phyloP scores from a whole-genome alignment of 202 grass and related monocot species.

The Bolboschoenoplectus hybrid region DNA sequence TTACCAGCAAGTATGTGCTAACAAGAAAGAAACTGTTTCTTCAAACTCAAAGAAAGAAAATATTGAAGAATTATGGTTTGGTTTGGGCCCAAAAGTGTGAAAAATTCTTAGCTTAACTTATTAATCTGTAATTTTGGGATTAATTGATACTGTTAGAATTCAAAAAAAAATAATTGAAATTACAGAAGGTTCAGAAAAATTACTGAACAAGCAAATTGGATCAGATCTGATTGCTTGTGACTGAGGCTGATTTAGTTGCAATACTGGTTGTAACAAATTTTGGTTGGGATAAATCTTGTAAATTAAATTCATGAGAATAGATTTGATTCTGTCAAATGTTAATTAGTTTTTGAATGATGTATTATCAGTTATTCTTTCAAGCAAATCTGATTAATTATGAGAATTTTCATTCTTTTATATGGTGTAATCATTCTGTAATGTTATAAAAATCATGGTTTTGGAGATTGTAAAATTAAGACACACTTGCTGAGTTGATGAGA shows the following conservation, averaged over 20 bases:
- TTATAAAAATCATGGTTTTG: not conserved
- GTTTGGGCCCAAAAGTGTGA: constrained; percentile 7
- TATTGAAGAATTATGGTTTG: constrained; percentile 29
- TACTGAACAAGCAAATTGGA: not conserved
- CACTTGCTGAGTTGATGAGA: not conserved
- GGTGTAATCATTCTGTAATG: not conserved
- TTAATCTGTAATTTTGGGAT: constrained; percentile 15
- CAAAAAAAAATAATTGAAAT: not conserved
- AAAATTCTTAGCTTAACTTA: not conserved
- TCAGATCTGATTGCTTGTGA: not conserved
- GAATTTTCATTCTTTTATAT: not conserved
- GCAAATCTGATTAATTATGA: not conserved
- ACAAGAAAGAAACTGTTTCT: constrained; percentile 35
- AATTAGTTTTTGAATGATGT: not conserved
- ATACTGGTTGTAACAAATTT: constrained; percentile 1
- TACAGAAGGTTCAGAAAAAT: not conserved
- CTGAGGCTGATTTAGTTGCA: not conserved
- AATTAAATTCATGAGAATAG: constrained; percentile 22
- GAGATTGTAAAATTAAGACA: not conserved
- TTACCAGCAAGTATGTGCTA: constrained; percentile 31
- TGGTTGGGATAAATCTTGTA: constrained; percentile 13
- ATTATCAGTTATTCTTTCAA: not conserved
- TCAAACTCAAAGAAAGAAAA: constrained; percentile 31
- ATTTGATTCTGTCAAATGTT: not conserved
- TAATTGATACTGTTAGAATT: not conserved